These are phyloP conservation scores for Lignosus rhinocerotis DNA, from an alignment of 1,284 basidiomycete species.

Conservation along the genomic window DNA sequence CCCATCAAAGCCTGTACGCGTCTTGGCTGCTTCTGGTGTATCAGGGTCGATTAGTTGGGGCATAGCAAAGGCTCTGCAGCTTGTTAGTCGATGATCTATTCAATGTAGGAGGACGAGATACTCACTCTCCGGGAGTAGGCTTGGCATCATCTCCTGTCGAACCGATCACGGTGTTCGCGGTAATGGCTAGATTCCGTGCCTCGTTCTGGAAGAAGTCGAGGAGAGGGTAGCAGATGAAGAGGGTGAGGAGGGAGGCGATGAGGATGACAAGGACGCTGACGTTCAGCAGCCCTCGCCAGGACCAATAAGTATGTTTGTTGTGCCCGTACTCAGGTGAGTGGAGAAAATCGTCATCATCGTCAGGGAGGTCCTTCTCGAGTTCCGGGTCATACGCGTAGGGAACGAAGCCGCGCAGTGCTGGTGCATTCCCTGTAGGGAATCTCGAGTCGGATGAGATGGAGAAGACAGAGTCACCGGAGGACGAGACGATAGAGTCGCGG, in stretches of 20 bases:
- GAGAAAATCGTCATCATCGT: conserved; percentile 65
- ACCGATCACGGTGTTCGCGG: conserved; percentile 69
- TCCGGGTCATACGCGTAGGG: conserved; percentile 70
- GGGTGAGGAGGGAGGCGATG: conserved; percentile 43
- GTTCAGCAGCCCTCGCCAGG: conserved; percentile 48
- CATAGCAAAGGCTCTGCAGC: conserved; percentile 45
- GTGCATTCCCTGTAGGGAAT: conserved; percentile 51
- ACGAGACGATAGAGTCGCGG: conserved; percentile 43
- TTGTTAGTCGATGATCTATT: background rate
- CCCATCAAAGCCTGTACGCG: conserved; percentile 68
- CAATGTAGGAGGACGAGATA: conserved; percentile 1
- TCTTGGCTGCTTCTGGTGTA: conserved; percentile 59
- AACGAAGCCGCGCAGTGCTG: conserved; percentile 48
- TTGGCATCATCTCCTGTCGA: conserved; percentile 55
- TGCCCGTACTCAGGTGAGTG: conserved; percentile 47
- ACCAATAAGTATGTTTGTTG: conserved; percentile 33
- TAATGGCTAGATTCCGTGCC: conserved; percentile 51
- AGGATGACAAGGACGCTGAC: conserved; percentile 49
- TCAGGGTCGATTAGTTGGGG: conserved; percentile 66
- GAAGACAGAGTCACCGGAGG: conserved; percentile 51
- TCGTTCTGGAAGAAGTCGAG: conserved; percentile 52
- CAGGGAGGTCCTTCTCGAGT: conserved; percentile 57
- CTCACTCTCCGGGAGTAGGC: conserved; percentile 23
- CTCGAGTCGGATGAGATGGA: conserved; percentile 62
- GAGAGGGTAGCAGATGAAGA: conserved; percentile 84